Conservation (phyloP, 2,329 filamentous ascomycete species). For the Phialophora expanda region DNA sequence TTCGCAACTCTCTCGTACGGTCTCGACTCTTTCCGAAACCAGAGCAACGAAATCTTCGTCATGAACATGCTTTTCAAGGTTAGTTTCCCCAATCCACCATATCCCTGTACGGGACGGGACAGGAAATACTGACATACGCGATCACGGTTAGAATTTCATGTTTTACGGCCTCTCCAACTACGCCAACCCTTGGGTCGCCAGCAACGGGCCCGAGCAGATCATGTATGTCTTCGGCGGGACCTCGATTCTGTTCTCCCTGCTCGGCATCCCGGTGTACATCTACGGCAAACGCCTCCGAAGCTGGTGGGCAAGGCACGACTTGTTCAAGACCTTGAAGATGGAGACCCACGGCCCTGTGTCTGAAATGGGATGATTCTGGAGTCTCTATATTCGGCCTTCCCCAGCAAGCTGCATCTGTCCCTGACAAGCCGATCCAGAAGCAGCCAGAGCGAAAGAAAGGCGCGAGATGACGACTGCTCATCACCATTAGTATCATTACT, state of each 20-base stretch:
- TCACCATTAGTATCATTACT: background rate
- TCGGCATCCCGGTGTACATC: conserved; percentile 42
- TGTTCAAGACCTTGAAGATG: conserved; percentile 36
- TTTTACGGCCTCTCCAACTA: conserved; percentile 42
- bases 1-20: conserved; percentile 39
- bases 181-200: conserved; percentile 41
- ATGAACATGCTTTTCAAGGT: conserved; percentile 44
- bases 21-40: conserved; percentile 41
- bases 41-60: conserved; percentile 42
- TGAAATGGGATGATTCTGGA: conserved; percentile 26
- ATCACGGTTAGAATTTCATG: conserved; percentile 41
- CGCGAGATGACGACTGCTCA: background rate
- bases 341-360: conserved; percentile 28
- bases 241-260: conserved; percentile 38
- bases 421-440: background rate
- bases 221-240: conserved; percentile 43
- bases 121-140: background rate
- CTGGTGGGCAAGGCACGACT: conserved; percentile 35
- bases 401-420: background rate
- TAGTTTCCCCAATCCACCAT: conserved; percentile 1
- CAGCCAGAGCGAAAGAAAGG: background rate
- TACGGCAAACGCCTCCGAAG: conserved; percentile 39
- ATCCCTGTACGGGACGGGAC: background rate
- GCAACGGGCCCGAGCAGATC: conserved; percentile 38
- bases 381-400: background rate